Conservation (phyloP, 345 rosid genomes). For the Schrenkiella parvula region DNA sequence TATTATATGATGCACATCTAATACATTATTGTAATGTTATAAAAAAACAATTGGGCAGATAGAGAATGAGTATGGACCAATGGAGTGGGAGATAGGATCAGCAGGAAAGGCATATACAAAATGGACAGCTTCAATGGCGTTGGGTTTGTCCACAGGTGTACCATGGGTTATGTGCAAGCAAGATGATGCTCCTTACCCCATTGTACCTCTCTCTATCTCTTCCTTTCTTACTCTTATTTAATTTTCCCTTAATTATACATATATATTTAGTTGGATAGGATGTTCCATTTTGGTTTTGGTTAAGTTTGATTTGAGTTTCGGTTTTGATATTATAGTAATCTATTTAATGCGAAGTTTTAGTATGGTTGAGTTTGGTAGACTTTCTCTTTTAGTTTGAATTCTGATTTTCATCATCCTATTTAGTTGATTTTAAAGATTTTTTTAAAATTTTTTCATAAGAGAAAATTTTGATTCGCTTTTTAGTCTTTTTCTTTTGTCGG, state of each 20-base stretch:
- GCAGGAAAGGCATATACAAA: slow-evolving; percentile 46
- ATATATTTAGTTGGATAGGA: neutral
- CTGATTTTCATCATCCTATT: neutral
- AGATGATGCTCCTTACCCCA: slow-evolving; percentile 66
- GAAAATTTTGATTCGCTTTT: too few relatives aligned
- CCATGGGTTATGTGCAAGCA: slow-evolving; percentile 53
- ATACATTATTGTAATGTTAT: neutral
- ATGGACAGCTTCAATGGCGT: slow-evolving; percentile 68
- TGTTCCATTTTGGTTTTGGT: neutral
- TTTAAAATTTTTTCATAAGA: too few relatives aligned
- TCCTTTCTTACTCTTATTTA: neutral
- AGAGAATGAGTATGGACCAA: slow-evolving; percentile 65
- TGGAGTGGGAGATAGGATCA: slow-evolving; percentile 48
- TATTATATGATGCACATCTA: neutral
- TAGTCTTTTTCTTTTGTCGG: neutral
- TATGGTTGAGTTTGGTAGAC: slow-evolving; percentile 10
- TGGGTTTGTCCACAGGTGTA: slow-evolving; percentile 56
- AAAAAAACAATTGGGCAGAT: slow-evolving; percentile 39
- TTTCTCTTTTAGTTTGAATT: neutral
- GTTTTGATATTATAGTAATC: neutral
- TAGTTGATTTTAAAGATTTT: neutral
- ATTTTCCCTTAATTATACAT: neutral
- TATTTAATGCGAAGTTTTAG: slow-evolving; percentile 1
- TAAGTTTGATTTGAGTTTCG: neutral
- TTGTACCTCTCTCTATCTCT: slow-evolving; percentile 36